Base-by-base conservation (phyloP, 768 basidiomycete species). In the Phanerodontia chrysosporium region DNA sequence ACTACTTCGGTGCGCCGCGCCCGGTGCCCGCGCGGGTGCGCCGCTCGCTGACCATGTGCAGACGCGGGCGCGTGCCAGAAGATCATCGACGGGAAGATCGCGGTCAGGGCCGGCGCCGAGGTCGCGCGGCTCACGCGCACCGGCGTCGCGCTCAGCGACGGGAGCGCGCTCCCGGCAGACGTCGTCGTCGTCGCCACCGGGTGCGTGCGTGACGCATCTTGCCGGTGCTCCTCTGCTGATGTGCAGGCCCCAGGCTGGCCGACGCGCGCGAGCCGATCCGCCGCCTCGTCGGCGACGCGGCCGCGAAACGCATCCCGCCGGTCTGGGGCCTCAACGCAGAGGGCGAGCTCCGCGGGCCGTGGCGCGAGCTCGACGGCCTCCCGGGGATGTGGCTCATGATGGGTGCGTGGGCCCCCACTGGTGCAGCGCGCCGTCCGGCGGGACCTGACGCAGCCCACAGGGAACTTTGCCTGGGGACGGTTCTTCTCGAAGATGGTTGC, bases 401-500 rank as follows among this genome's bases (percentile, higher is more conserved):
- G 71, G 86, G 87, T 81, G 65, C 64, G 22, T 35, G 27, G 4
- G 3, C 30, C 42, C 2, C 6, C 4, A 7, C 8, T 42, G 8
- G 9, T 10, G 39, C 18, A 18, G 39, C 4, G 12, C 28, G 30
- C 42, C 1, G 22, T 18, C 35, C 10, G 13, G 51, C 2, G 22
- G 18, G n/a, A n/a, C n/a, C 44, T 45, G 44, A 45, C 18, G 22
- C 7, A n/a, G 12, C 29, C 10, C 18, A 22, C 30, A 61, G 81
- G 83, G 10, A 86, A 86, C 64, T 68, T 89, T 9, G 82, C 83
- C 0, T 62, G 83, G 61, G 82, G 82, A 58, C 77, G 87, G 0
- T 87, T 86, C 76, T 78, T 87, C 68, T 88, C 87, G 5, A 86
- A 81, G 58, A 84, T 84, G 64, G 49, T 88, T 32, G 85, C 84